Conservation (phyloP, 129 eudicot species). For the Centrapalus pauciflorus region DNA sequence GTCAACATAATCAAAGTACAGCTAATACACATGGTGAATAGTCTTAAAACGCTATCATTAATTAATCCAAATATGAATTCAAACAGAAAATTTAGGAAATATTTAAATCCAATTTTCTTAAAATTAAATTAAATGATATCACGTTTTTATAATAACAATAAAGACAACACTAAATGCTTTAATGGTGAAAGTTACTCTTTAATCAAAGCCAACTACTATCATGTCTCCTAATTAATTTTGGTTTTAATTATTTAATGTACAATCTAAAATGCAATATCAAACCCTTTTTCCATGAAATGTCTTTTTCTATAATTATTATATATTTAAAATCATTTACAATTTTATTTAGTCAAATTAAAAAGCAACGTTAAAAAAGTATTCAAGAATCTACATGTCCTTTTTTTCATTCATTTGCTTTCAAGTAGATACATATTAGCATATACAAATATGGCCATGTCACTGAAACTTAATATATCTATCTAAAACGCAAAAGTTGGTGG, state of each 20-base stretch:
- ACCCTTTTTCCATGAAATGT: constrained; percentile 20
- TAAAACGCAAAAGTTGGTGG: too few species aligned
- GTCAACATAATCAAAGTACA: constrained; percentile 1
- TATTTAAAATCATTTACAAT: neutral
- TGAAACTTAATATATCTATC: too few species aligned
- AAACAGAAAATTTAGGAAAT: constrained; percentile 1
- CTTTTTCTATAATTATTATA: constrained; percentile 17
- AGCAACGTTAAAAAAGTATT: neutral
- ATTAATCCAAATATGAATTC: neutral
- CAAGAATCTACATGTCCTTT: neutral
- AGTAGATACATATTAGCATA: neutral
- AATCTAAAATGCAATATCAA: constrained; percentile 15
- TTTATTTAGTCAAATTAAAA: neutral
- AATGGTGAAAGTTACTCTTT: constrained; percentile 31
- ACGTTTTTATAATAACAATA: neutral
- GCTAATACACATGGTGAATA: neutral
- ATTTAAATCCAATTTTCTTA: neutral
- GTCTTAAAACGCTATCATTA: constrained; percentile 6
- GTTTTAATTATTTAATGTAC: constrained; percentile 16
- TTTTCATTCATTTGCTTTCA: neutral
- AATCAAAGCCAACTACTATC: constrained; percentile 34
- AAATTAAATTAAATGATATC: neutral
- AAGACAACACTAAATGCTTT: constrained; percentile 18
- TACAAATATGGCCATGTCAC: constrained; percentile 4
- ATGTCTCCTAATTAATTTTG: constrained; percentile 29